These are phyloP conservation scores for Paracamarosporium sp. DNA, from an alignment of 2,329 filamentous ascomycete species.

Conservation along the genomic window DNA sequence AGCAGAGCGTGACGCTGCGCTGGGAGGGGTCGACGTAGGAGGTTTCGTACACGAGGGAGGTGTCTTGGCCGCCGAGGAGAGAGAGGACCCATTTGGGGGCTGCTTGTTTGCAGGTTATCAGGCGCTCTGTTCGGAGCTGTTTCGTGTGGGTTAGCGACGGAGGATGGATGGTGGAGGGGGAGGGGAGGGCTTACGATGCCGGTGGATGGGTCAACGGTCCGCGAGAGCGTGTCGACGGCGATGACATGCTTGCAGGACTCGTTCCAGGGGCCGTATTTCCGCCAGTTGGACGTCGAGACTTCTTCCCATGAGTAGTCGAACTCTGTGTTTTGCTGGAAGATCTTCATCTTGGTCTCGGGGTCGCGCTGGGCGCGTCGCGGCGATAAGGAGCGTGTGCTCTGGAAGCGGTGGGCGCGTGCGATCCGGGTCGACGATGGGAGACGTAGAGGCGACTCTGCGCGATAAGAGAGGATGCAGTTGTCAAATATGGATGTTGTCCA, in stretches of 20 bases:
- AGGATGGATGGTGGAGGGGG: slow-evolving; percentile 13
- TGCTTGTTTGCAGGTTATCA: slow-evolving; percentile 68
- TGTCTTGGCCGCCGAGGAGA: slow-evolving; percentile 79
- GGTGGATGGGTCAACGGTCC: slow-evolving; percentile 67
- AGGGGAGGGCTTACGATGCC: slow-evolving; percentile 65
- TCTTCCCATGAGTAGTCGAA: slow-evolving; percentile 99
- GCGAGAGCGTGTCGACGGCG: slow-evolving; percentile 89
- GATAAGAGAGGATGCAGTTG: background rate
- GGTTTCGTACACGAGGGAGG: slow-evolving; percentile 90
- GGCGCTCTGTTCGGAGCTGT: slow-evolving; percentile 73
- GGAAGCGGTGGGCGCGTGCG: background rate
- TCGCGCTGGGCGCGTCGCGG: slow-evolving; percentile 12
- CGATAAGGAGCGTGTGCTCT: slow-evolving; percentile 8
- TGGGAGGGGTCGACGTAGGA: slow-evolving; percentile 86
- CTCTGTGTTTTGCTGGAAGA: slow-evolving; percentile 87
- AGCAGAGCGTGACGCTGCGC: slow-evolving; percentile 95
- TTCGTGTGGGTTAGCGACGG: slow-evolving; percentile 8
- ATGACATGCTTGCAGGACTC: slow-evolving; percentile 84
- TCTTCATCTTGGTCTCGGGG: slow-evolving; percentile 73
- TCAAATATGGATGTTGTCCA: background rate
- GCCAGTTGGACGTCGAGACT: slow-evolving; percentile 97
- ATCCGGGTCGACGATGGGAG: slow-evolving; percentile 9
- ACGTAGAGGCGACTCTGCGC: background rate
- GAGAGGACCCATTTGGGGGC: slow-evolving; percentile 82
- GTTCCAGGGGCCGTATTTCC: slow-evolving; percentile 99